phyloP scores from a whole-genome alignment of 805 yeast species.

The Zygoascus biomembranicola region DNA sequence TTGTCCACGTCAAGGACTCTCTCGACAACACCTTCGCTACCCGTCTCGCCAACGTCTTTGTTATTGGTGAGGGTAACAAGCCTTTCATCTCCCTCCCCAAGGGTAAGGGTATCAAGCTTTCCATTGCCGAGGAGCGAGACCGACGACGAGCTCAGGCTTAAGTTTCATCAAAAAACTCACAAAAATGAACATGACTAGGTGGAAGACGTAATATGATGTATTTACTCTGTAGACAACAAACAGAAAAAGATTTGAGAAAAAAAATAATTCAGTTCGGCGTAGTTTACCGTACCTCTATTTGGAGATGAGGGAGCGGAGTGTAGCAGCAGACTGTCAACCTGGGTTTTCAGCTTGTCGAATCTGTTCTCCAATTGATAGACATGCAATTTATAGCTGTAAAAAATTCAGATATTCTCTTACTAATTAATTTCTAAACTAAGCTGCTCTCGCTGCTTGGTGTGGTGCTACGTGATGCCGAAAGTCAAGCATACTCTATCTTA shows the following conservation, averaged over 20 bases:
- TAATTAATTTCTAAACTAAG: too few species aligned
- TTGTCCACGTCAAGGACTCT: slow-evolving; percentile 92
- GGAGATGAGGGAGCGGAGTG: too few species aligned
- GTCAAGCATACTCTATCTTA: too few species aligned
- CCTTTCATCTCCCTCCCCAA: slow-evolving; percentile 93
- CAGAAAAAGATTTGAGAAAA: not conserved
- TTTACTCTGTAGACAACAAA: not conserved
- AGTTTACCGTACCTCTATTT: too few species aligned
- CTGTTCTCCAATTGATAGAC: too few species aligned
- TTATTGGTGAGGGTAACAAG: slow-evolving; percentile 92
- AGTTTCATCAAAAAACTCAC: not conserved
- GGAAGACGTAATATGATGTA: not conserved
- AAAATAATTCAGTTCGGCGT: too few species aligned
- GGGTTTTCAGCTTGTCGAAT: too few species aligned
- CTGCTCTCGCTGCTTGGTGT: too few species aligned
- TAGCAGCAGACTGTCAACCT: too few species aligned
- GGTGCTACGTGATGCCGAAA: too few species aligned
- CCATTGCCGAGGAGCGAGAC: slow-evolving; percentile 97
- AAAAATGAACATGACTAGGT: slow-evolving; percentile 1
- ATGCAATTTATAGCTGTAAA: too few species aligned
- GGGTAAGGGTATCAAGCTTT: slow-evolving; percentile 97
- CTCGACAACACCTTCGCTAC: slow-evolving; percentile 93
- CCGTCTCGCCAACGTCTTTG: slow-evolving; percentile 87
- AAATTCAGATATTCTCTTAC: too few species aligned
- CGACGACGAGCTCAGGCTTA: slow-evolving; percentile 80